Base-by-base conservation (phyloP, 768 basidiomycete species). In the Kwoniella sp. region DNA sequence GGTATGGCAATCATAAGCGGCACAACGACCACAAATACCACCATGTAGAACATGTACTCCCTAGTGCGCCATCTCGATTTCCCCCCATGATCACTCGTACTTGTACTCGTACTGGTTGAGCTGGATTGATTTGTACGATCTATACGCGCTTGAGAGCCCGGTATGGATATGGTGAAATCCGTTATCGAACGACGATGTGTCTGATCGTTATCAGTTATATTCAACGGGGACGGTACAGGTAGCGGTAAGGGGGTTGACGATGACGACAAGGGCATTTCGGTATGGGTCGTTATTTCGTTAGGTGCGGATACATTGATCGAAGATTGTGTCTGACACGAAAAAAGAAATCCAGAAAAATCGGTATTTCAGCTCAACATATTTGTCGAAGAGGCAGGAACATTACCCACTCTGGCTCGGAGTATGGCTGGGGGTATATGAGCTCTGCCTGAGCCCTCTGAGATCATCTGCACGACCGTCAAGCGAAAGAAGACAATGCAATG, bases 11-110 rank as follows among this genome's bases (percentile, higher is more conserved):
- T 81, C 89, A 97, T 90, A 57, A 86, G 69, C 2, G 89, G 88
- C 29, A 97, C 79, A 7, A 85, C 87, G 22, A 88, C 55, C 15
- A 82, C 74, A 13, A 87, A 85, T 1, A 88, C 82, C 30, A 86
- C 65, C 65, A 83, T 87, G 79, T 97, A 98, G 44, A 88, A 69
- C 67, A 85, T 82, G 81, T 95, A 97, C 77, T 98, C 96, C 10
- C 82, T 77, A 0, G 90, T 89, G 47, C 78, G 82, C 95, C 94
- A 97, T 80, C 90, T 82, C 24, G 89, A 70, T 1, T 83, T 19
- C 15, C 59, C 1, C 25, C 25, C n/a, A 12, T 12, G 15, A 27
- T 36, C 44, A 57, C 25, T 36, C 46, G 33, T 8, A 25, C 15
- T 47, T 24, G 10, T 6, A 21, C 55, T 22, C 21, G 40, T 44